Conservation (phyloP, 805 yeast species). For the Lachancea sp. region DNA sequence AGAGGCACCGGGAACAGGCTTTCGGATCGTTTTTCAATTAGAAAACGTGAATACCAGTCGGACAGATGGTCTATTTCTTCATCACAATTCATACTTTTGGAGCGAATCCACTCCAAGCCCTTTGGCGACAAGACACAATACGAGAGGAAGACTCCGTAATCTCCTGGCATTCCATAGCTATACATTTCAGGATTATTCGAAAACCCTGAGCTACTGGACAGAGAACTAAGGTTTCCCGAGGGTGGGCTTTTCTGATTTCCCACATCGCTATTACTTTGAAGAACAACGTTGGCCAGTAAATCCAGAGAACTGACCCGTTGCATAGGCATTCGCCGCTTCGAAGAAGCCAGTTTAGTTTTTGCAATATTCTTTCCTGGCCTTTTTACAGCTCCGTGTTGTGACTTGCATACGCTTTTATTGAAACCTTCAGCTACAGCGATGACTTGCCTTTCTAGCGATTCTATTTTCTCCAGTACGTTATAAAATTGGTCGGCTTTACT, state of each 20-base stretch:
- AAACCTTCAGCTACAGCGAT: neutral
- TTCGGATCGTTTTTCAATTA: neutral
- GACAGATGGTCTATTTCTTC: conserved; percentile 2
- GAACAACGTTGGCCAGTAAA: conserved; percentile 5
- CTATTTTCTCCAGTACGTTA: conserved; percentile 4
- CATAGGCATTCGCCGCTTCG: neutral
- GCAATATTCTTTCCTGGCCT: neutral
- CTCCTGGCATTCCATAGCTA: neutral
- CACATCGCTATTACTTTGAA: neutral
- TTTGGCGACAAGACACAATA: conserved; percentile 3
- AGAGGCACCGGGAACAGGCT: conserved; percentile 1
- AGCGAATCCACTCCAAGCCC: conserved; percentile 7
- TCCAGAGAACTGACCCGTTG: conserved; percentile 8
- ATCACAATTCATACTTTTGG: conserved; percentile 7
- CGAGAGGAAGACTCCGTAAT: conserved; percentile 7
- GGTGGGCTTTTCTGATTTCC: neutral
- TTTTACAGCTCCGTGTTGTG: neutral
- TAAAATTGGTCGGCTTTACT: conserved; percentile 5
- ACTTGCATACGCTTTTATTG: neutral
- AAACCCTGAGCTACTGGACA: neutral
- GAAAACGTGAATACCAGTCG: conserved; percentile 1
- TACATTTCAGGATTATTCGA: neutral
- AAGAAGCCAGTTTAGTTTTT: neutral
- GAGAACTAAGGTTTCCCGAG: neutral
- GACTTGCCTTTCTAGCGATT: conserved; percentile 1